Percentiles rank a stretch among this genome's conserved stretches.
phyloP scores from a whole-genome alignment of 306 rosid genomes.

The Lablab purpureus region DNA sequence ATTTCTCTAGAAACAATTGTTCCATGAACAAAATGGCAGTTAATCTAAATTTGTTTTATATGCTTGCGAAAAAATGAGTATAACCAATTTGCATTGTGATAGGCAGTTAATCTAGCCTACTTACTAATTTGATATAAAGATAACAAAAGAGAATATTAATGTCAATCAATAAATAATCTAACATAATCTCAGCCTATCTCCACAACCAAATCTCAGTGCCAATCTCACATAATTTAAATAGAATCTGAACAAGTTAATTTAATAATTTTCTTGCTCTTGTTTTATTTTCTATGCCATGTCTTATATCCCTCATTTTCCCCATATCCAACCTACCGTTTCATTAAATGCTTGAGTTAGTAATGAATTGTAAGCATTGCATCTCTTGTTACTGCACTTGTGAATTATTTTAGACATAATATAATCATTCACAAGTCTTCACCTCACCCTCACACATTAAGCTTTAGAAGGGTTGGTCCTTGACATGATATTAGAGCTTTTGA shows the following conservation, averaged over 20 bases:
- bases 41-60: not conserved
- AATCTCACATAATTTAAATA: not conserved
- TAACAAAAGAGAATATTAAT: not conserved
- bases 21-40: not conserved
- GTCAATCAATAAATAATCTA: not conserved
- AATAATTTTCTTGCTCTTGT: conserved; percentile 15
- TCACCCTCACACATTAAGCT: not conserved
- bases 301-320: not conserved
- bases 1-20: not conserved
- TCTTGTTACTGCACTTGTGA: conserved; percentile 10
- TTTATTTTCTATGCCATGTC: not conserved
- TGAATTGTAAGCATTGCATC: conserved; percentile 9
- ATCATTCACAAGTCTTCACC: not conserved
- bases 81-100: not conserved
- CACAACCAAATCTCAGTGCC: not conserved
- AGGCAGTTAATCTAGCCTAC: not conserved
- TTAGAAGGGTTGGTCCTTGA: not conserved
- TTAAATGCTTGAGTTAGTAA: conserved; percentile 16
- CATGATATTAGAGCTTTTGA: conserved; percentile 2
- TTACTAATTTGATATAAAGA: not conserved
- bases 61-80: not conserved
- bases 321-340: not conserved
- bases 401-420: conserved; percentile 9
- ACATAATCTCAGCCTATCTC: not conserved
- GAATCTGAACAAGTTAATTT: not conserved